Percentiles rank a stretch among this genome's conserved stretches.
These are phyloP conservation scores for Penicillium hesseltinei DNA, from an alignment of 2,329 filamentous ascomycete genomes.

Conservation along the genomic window DNA sequence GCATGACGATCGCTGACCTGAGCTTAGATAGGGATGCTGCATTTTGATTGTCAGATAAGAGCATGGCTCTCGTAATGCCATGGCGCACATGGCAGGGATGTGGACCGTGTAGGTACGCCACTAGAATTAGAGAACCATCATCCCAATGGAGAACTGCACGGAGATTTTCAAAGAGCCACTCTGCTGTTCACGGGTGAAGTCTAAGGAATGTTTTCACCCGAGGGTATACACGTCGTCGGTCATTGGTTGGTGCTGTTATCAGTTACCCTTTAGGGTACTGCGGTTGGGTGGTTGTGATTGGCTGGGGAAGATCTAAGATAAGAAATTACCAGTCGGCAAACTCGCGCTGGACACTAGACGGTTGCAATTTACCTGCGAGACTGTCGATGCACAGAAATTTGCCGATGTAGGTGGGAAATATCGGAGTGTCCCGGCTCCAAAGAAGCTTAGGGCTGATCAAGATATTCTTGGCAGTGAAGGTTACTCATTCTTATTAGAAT, in stretches of 20 bases:
- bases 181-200: neutral
- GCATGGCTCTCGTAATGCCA: slow-evolving; percentile 19
- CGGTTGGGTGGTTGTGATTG: slow-evolving; percentile 6
- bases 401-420: neutral
- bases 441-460: neutral
- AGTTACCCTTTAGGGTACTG: neutral
- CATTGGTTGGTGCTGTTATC: slow-evolving; percentile 9
- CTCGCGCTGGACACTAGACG: neutral
- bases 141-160: neutral
- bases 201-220: neutral
- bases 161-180: neutral
- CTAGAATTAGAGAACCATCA: neutral
- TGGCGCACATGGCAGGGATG: neutral
- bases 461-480: neutral
- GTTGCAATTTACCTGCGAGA: neutral
- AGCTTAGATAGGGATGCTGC: slow-evolving; percentile 23
- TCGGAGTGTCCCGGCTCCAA: neutral
- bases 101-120: neutral
- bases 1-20: slow-evolving; percentile 4
- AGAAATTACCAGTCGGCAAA: slow-evolving; percentile 1
- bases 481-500: slow-evolving; percentile 2
- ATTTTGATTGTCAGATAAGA: slow-evolving; percentile 18
- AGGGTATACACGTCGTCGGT: neutral
- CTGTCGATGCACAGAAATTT: neutral
- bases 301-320: slow-evolving; percentile 2